These are phyloP conservation scores for Fomitopsis pinicola DNA, from an alignment of 1,284 basidiomycete species.

Conservation along the genomic window DNA sequence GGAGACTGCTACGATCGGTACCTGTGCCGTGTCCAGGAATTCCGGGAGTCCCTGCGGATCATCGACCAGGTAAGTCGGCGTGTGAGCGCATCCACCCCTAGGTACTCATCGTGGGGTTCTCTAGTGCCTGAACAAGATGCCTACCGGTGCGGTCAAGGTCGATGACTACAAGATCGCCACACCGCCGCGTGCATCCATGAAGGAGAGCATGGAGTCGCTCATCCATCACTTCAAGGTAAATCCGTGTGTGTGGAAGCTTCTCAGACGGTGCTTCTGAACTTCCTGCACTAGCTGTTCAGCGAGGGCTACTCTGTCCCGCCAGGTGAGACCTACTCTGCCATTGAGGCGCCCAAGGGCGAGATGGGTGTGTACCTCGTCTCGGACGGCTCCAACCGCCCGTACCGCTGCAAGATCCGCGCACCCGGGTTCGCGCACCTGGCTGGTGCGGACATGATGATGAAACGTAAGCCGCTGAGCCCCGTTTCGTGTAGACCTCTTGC, in stretches of 20 bases:
- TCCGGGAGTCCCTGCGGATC: constrained; percentile 92
- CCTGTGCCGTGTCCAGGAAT: constrained; percentile 96
- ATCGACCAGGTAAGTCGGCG: constrained; percentile 63
- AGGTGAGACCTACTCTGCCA: constrained; percentile 95
- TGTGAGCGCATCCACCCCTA: neutral
- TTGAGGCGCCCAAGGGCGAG: constrained; percentile 98
- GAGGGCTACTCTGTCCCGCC: constrained; percentile 98
- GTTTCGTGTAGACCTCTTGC: neutral
- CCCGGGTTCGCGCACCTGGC: constrained; percentile 93
- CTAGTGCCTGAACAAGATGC: constrained; percentile 96
- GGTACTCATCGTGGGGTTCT: neutral
- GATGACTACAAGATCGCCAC: constrained; percentile 98
- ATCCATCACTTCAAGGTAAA: constrained; percentile 96
- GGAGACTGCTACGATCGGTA: constrained; percentile 98
- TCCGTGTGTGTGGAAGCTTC: constrained; percentile 11
- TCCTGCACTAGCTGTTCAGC: constrained; percentile 69
- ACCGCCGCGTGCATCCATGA: constrained; percentile 97
- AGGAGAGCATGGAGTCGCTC: constrained; percentile 97
- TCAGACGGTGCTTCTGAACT: neutral
- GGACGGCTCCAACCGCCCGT: constrained; percentile 91
- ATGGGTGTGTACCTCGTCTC: constrained; percentile 97
- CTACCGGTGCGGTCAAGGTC: constrained; percentile 88
- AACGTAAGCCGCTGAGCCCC: constrained; percentile 48
- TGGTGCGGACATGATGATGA: constrained; percentile 94
- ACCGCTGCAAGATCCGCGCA: constrained; percentile 92